phyloP scores from a whole-genome alignment of 148 eudicot genomes.

The Arbutus unedo region DNA sequence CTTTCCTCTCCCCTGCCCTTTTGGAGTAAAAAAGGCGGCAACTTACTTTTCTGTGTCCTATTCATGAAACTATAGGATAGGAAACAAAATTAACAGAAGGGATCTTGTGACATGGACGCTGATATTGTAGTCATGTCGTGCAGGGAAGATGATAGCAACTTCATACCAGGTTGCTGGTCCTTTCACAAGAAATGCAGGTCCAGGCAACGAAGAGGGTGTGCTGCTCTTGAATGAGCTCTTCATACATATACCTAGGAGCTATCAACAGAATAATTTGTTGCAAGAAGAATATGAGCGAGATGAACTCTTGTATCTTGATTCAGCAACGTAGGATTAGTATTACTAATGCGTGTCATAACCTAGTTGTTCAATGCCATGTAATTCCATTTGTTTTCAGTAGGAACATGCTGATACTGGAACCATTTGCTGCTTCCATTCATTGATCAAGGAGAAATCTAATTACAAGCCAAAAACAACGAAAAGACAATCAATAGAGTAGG shows the following conservation, averaged over 20 bases:
- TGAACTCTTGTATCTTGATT: neutral
- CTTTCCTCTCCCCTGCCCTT: neutral
- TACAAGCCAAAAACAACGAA: neutral
- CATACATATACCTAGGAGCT: neutral
- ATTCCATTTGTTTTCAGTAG: neutral
- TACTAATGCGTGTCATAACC: neutral
- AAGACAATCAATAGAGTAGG: neutral
- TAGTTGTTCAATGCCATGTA: neutral
- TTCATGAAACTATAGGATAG: neutral
- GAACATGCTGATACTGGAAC: neutral
- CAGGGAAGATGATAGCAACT: constrained; percentile 12
- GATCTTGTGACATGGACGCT: neutral
- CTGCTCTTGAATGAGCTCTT: constrained; percentile 2
- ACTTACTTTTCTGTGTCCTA: neutral
- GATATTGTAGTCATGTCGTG: neutral
- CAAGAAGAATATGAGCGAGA: neutral
- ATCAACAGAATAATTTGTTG: neutral
- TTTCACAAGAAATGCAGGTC: constrained; percentile 24
- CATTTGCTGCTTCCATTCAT: neutral
- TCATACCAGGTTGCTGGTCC: constrained; percentile 19
- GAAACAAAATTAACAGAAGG: neutral
- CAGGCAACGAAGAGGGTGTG: constrained; percentile 17
- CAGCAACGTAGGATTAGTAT: neutral
- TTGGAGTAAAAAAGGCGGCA: neutral
- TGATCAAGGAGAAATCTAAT: neutral